A percentile compares a stretch with the other conserved stretches of the same genome.
Conservation (phyloP, 2,329 filamentous ascomycete genomes). For the Ophiostoma pallidulum region DNA sequence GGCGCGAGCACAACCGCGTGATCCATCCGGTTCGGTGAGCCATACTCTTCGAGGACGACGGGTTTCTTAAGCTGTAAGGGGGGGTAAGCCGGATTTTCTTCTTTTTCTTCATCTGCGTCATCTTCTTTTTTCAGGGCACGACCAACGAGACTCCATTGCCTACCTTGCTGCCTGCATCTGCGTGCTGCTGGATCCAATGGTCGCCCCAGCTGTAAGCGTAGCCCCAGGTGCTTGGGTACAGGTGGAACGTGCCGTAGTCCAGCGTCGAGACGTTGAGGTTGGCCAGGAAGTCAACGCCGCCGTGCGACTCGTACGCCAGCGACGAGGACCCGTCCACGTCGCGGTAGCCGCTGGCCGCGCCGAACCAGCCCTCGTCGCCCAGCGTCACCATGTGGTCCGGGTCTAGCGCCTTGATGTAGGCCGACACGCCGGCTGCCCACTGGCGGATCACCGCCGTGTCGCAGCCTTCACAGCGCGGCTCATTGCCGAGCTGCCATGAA, state of each 20-base stretch:
- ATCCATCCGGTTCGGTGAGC: constrained; percentile 6
- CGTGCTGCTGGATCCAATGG: constrained; percentile 15
- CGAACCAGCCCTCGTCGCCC: constrained; percentile 54
- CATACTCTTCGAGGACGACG: constrained; percentile 11
- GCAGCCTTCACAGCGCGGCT: constrained; percentile 48
- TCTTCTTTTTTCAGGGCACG: too few species aligned
- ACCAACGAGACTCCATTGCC: too few species aligned
- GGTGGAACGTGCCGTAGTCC: constrained; percentile 43
- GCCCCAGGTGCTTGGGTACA: constrained; percentile 30
- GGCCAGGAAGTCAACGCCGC: constrained; percentile 39
- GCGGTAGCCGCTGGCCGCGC: constrained; percentile 42
- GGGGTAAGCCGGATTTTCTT: too few species aligned
- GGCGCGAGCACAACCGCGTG: constrained; percentile 2
- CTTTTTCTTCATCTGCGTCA: too few species aligned
- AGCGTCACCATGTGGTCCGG: constrained; percentile 48
- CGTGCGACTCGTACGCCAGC: constrained; percentile 39
- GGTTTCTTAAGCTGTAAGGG: neutral
- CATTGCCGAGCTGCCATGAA: constrained; percentile 46
- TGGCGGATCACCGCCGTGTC: constrained; percentile 39
- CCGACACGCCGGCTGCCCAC: constrained; percentile 46
- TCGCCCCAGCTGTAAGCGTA: constrained; percentile 9
- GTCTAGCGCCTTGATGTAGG: constrained; percentile 33
- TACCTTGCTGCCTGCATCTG: constrained; percentile 1
- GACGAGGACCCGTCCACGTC: constrained; percentile 32
- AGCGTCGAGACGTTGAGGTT: constrained; percentile 43